Evolutionary conservation across 2,329 filamentous ascomycete genomes (phyloP).

Genomic region (Colletotrichum liriopes): DNA sequence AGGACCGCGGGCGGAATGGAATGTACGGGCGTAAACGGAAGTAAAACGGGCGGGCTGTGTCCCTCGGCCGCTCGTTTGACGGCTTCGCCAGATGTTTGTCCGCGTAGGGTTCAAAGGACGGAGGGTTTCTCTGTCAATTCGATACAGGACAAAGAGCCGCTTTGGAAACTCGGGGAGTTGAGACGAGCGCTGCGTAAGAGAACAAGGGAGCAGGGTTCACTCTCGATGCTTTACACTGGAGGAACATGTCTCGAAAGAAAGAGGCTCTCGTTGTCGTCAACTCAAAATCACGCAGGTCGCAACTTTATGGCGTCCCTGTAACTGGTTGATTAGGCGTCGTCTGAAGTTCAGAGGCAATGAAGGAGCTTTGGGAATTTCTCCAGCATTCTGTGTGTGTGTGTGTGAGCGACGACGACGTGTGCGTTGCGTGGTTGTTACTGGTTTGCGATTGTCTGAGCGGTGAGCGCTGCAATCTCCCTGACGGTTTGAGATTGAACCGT

Average conservation of each 20-base stretch:
- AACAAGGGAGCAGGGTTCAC: constrained; percentile 2
- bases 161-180: constrained; percentile 1
- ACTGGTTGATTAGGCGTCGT: constrained; percentile 31
- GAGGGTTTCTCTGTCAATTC: neutral
- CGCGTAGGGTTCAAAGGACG: neutral
- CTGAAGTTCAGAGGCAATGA: constrained; percentile 6
- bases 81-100: constrained; percentile 3
- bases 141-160: constrained; percentile 13
- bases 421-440: neutral
- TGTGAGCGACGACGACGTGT: neutral
- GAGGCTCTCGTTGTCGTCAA: constrained; percentile 27
- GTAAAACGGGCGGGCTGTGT: neutral
- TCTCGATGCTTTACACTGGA: neutral
- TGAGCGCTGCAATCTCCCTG: constrained; percentile 41
- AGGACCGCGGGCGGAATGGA: constrained; percentile 3
- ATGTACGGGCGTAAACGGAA: constrained; percentile 5
- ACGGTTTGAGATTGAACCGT: constrained; percentile 41
- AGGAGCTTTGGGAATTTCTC: constrained; percentile 9
- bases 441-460: constrained; percentile 23
- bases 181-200: constrained; percentile 8
- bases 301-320: constrained; percentile 19
- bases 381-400: constrained; percentile 2
- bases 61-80: neutral
- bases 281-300: constrained; percentile 25
- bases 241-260: neutral